Evolutionary conservation across 1,139 yeast species (phyloP).

Genomic region (Arxiozyma slooffiae): DNA sequence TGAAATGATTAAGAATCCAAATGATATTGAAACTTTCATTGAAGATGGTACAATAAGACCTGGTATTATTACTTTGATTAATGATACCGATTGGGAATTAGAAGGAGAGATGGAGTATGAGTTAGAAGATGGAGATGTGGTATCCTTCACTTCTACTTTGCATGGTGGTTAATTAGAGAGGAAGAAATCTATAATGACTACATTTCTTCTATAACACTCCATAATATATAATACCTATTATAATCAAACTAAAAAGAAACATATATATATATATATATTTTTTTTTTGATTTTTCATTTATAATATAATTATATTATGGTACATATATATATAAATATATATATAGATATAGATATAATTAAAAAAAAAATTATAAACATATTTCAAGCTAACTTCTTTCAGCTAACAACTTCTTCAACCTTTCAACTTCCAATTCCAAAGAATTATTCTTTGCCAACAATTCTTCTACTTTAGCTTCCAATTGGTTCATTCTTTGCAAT

Average conservation of each 20-base stretch:
- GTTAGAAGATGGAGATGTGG: conserved; percentile 63
- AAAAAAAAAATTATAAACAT: conserved; percentile 1
- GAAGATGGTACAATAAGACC: conserved; percentile 79
- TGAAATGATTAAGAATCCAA: conserved; percentile 49
- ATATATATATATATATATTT: background rate
- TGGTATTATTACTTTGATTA: conserved; percentile 81
- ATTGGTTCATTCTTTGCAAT: conserved; percentile 75
- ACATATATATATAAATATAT: background rate
- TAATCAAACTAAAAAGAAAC: background rate
- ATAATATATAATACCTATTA: background rate
- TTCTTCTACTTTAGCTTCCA: conserved; percentile 67
- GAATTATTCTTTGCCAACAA: conserved; percentile 46
- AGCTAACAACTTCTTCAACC: conserved; percentile 43
- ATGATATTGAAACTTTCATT: conserved; percentile 63
- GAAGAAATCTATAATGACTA: no score
- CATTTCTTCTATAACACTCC: no score
- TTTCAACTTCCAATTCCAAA: conserved; percentile 49
- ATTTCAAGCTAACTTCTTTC: background rate
- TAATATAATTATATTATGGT: no score
- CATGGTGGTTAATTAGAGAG: conserved; percentile 96
- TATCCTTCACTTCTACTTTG: conserved; percentile 83
- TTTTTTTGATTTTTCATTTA: no score
- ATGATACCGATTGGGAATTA: conserved; percentile 95
- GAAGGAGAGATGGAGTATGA: conserved; percentile 80
- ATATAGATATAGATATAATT: background rate